Conservation (phyloP, 306 rosid species). For the Boehmeria nivea region DNA sequence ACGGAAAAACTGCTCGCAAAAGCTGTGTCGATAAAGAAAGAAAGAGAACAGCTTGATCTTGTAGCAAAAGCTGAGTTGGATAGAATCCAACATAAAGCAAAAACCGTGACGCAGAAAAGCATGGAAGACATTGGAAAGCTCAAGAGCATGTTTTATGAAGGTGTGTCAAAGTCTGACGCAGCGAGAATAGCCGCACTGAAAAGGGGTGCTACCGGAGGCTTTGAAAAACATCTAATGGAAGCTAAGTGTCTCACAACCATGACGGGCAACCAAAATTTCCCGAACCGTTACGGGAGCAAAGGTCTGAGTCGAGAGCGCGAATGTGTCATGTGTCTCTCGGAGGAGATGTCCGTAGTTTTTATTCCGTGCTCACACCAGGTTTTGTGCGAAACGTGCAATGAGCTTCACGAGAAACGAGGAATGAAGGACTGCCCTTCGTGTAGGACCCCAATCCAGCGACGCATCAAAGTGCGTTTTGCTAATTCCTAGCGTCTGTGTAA, state of each 20-base stretch:
- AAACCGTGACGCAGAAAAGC: slow-evolving; percentile 29
- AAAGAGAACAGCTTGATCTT: slow-evolving; percentile 35
- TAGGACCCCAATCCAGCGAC: slow-evolving; percentile 38
- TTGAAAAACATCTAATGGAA: slow-evolving; percentile 8
- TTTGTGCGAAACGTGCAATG: slow-evolving; percentile 53
- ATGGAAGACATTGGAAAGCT: slow-evolving; percentile 41
- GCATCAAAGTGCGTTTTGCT: slow-evolving; percentile 44
- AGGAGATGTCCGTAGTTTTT: slow-evolving; percentile 57
- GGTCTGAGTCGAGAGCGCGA: slow-evolving; percentile 53
- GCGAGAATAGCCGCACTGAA: slow-evolving; percentile 43
- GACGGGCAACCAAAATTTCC: slow-evolving; percentile 27
- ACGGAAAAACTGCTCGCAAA: slow-evolving; percentile 43
- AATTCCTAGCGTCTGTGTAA: slow-evolving; percentile 2
- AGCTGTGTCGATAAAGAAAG: slow-evolving; percentile 39
- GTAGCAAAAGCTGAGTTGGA: slow-evolving; percentile 40
- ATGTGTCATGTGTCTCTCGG: slow-evolving; percentile 70
- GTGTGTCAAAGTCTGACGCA: slow-evolving; percentile 29
- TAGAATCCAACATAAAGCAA: slow-evolving; percentile 38
- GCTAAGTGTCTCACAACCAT: slow-evolving; percentile 15
- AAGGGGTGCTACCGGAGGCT: slow-evolving; percentile 27
- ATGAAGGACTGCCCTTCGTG: slow-evolving; percentile 76
- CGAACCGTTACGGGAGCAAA: slow-evolving; percentile 14
- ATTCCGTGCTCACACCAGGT: slow-evolving; percentile 71
- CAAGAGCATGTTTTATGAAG: slow-evolving; percentile 35
- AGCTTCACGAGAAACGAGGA: slow-evolving; percentile 58